Evolutionary conservation across 2,329 filamentous ascomycete species (phyloP).

Genomic region (Cladosporium austrohemisphaericum): DNA sequence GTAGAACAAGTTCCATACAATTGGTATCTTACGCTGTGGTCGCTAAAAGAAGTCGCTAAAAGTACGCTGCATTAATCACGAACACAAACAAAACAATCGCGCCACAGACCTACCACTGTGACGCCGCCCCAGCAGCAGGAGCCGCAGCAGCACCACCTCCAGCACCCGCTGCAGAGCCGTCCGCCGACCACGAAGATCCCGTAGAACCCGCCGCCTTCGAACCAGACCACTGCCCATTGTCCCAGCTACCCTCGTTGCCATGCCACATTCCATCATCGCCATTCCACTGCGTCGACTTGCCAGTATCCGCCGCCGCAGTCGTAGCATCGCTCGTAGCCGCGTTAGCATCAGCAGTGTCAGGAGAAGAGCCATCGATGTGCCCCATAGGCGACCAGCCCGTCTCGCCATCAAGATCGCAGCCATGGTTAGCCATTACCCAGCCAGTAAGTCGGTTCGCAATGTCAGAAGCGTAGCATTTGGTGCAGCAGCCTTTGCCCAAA

Average conservation of each 20-base stretch:
- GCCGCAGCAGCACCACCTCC: background rate
- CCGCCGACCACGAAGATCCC: slow-evolving; percentile 1
- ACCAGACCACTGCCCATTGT: slow-evolving; percentile 1
- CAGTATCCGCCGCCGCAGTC: background rate
- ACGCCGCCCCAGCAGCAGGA: background rate
- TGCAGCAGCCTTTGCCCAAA: slow-evolving; percentile 43
- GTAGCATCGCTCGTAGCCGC: background rate
- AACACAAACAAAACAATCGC: background rate
- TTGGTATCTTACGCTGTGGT: slow-evolving; percentile 10
- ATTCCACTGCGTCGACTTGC: slow-evolving; percentile 10
- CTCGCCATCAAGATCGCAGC: slow-evolving; percentile 6
- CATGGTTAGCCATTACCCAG: slow-evolving; percentile 30
- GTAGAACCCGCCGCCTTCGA: background rate
- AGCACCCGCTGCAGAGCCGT: no score
- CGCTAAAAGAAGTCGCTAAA: slow-evolving; percentile 2
- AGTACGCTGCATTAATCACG: slow-evolving; percentile 11
- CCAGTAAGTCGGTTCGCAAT: slow-evolving; percentile 48
- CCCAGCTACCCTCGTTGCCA: slow-evolving; percentile 6
- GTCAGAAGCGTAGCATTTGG: slow-evolving; percentile 51
- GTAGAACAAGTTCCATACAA: slow-evolving; percentile 12
- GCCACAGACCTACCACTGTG: background rate
- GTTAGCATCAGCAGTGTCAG: background rate
- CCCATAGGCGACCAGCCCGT: slow-evolving; percentile 11
- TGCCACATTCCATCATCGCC: slow-evolving; percentile 15
- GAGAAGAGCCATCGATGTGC: slow-evolving; percentile 4